phyloP scores from a whole-genome alignment of 2,329 filamentous ascomycete species.

The Phialemonium atrogriseum region DNA sequence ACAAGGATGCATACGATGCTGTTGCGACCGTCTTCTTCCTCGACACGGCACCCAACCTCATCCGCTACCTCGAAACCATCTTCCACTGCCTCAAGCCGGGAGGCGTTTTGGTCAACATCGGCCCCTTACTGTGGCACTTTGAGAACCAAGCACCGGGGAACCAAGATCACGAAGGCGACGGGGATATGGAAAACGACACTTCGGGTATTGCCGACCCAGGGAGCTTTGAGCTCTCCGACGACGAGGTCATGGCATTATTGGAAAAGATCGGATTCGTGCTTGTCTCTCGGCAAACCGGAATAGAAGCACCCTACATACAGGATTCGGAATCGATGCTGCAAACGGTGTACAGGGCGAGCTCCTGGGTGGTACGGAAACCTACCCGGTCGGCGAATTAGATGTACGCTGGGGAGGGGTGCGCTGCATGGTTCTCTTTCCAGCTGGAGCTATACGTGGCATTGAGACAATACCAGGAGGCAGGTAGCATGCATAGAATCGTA shows the following conservation, averaged over 20 bases:
- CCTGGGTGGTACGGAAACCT: conserved; percentile 82
- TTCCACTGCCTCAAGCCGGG: conserved; percentile 65
- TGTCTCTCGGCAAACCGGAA: conserved; percentile 48
- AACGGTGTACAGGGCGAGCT: conserved; percentile 69
- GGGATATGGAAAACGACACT: conserved; percentile 38
- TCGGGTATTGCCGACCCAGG: conserved; percentile 81
- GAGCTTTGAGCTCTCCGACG: conserved; percentile 80
- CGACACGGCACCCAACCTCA: conserved; percentile 89
- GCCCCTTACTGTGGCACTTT: conserved; percentile 92
- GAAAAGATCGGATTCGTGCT: conserved; percentile 69
- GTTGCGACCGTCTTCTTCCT: conserved; percentile 93
- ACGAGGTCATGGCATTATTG: conserved; percentile 76
- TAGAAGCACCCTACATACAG: conserved; percentile 80
- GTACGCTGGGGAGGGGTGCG: no score
- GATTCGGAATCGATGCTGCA: conserved; percentile 79
- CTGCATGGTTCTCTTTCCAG: no score
- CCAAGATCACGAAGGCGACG: conserved; percentile 42
- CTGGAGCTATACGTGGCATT: no score
- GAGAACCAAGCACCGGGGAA: conserved; percentile 62
- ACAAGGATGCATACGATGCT: conserved; percentile 62
- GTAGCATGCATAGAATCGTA: conserved; percentile 1
- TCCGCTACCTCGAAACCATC: conserved; percentile 83
- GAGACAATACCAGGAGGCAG: no score
- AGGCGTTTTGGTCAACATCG: conserved; percentile 82
- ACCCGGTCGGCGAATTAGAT: no score